Base-by-base conservation (phyloP, 192 early-diverging fungal species). In the Geranomyces variabilis region DNA sequence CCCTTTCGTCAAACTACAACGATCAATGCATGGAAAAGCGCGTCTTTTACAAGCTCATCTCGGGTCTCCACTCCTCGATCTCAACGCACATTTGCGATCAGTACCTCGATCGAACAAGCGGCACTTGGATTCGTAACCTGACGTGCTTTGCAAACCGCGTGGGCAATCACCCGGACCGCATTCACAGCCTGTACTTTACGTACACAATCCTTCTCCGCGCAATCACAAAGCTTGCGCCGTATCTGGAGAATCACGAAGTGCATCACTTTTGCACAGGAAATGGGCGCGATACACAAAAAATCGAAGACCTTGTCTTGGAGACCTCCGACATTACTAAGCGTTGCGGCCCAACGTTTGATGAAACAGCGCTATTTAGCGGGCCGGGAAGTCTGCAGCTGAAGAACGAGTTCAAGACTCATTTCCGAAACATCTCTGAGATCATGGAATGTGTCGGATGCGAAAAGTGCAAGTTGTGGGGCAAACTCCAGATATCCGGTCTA, bases 381-480 rank as follows among this genome's bases (percentile, higher is more conserved):
- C 77, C 82, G 26, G 63, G 24, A 47, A 26, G 31, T 4, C 51
- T 5, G 13, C 14, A 22, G 28, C 59, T 97, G 19, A 93, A 94
- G 77, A 74, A 86, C 22, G 93, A 98, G 81, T 94, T 98, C 77
- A 88, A 94, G 75, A 83, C 89, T 29, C 88, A 90, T 70, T 99
- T 99, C 83, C 87, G 98, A 63, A 99, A 99, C 74, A 91, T 99
- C 21, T 93, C 96, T 14, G 79, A 88, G 24, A 97, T 99, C 77
- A 98, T 99, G 96, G 98, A 99, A 81, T 99, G 98, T 77, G 95
- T 97, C 26, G 93, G 91, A 0, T 99, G 98, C 76, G 95, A 99
- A 80, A 99, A 99, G 80, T 99, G 98, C 71, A 78, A 93, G 46
- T 80, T 99, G 34, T 99, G 98, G 98, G 98, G 98, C 28, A 99